Percentiles rank a stretch among this genome's conserved stretches.
Conservation (phyloP, 2,329 filamentous ascomycete species). For the Diaporthe capsici region DNA sequence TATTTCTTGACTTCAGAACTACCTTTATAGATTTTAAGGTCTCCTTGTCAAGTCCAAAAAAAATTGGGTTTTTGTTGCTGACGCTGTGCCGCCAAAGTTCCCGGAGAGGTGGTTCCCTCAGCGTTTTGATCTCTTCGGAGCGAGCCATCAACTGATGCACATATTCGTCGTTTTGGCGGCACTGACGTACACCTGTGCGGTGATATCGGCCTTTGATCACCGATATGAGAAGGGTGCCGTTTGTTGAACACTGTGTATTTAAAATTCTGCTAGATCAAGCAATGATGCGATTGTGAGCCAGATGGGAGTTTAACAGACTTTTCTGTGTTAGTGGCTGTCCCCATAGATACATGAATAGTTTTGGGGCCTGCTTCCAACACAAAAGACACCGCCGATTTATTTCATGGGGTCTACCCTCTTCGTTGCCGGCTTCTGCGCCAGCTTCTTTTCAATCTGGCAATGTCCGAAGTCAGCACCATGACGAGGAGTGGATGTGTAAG, state of each 20-base stretch:
- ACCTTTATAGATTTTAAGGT: neutral
- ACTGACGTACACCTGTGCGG: slow-evolving; percentile 53
- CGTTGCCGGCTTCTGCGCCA: slow-evolving; percentile 47
- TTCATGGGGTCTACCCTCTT: slow-evolving; percentile 40
- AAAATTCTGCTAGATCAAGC: neutral
- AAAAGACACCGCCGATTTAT: neutral
- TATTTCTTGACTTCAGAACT: neutral
- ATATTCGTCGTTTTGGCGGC: slow-evolving; percentile 60
- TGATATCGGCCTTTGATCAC: slow-evolving; percentile 55
- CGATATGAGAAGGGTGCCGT: slow-evolving; percentile 43
- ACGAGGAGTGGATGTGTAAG: neutral
- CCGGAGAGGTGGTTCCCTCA: slow-evolving; percentile 60
- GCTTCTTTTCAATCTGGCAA: slow-evolving; percentile 46
- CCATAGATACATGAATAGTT: neutral
- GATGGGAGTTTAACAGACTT: neutral
- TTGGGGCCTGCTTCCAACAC: neutral
- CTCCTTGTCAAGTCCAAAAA: neutral
- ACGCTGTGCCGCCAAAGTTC: slow-evolving; percentile 48
- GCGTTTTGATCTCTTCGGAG: slow-evolving; percentile 61
- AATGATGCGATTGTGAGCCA: neutral
- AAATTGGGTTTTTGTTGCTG: neutral
- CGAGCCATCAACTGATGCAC: slow-evolving; percentile 65
- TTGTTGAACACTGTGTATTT: slow-evolving; percentile 15
- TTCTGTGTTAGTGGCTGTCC: neutral
- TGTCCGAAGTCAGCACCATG: neutral